Evolutionary conservation across 2,329 filamentous ascomycete genomes (phyloP), one percentile per base, ranked within the genome.

Genomic region (Hypoxylon sp.): DNA sequence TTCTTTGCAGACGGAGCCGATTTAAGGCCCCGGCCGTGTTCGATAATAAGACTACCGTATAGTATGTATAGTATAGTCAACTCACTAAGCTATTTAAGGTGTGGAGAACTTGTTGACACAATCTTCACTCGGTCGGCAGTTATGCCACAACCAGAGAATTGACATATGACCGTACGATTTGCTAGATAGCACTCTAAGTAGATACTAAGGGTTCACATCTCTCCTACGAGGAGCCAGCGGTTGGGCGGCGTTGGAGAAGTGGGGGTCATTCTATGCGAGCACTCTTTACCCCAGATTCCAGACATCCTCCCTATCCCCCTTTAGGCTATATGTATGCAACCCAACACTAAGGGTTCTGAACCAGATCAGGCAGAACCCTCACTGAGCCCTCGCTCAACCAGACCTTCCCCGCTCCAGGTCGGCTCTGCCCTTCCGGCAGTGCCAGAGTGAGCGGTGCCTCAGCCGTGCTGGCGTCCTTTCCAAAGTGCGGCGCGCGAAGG

Each of bases 401-500:
- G 2, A 71, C 63, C 13, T 70, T 72, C 69, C 74, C 76, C 49
- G 75, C 79, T 11, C 79, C 79, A n/a, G 73, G 69, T 60, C 79
- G 73, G 49, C 53, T 75, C 74, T 79, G 79, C 0, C 78, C 79
- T 49, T 78, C 75, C 10, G 79, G 79, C 73, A 81, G 64, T 55
- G 74, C 75, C 60, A 86, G 68, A 41, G 79, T 81, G 70, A 86
- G 73, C 10, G 82, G 76, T 51, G 80, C 81, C 28, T 81, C 77
- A 28, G 80, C 79, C 1, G 78, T 80, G 28, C 74, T 77, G 2
- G 80, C 76, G 56, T 81, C 80, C 49, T 80, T 71, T 1, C 84
- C 84, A 69, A 75, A 86, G 53, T 76, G 72, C 3, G 84, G 84
- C 23, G 84, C 84, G 64, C 82, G 80, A 73, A 86, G 73, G 69